These are phyloP conservation scores for Strobilomyces echinocephalus DNA, from an alignment of 768 basidiomycete genomes.

Conservation along the genomic window DNA sequence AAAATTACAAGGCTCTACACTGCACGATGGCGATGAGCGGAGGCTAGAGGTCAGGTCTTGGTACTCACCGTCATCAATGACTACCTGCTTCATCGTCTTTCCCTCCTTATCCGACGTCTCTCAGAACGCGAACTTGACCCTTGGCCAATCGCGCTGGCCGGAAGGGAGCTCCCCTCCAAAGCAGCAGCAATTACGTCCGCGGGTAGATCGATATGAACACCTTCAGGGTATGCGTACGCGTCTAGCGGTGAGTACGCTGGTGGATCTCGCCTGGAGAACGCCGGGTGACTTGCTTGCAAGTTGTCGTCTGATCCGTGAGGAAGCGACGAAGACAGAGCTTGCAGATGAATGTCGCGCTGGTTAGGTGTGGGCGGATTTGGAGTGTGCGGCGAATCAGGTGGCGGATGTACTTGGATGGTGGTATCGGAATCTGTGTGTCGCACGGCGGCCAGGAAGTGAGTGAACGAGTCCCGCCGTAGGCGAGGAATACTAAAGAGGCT, in stretches of 20 bases:
- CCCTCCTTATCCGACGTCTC: constrained; percentile 57
- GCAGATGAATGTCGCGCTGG: constrained; percentile 75
- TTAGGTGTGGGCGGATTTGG: constrained; percentile 86
- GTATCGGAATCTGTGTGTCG: constrained; percentile 64
- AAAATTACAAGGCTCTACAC: constrained; percentile 22
- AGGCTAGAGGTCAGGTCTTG: not conserved
- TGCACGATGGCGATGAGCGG: constrained; percentile 9
- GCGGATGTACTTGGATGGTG: constrained; percentile 66
- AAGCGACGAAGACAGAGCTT: constrained; percentile 39
- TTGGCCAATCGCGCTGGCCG: constrained; percentile 54
- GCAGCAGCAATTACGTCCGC: constrained; percentile 90
- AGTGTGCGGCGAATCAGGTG: constrained; percentile 74
- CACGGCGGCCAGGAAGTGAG: constrained; percentile 55
- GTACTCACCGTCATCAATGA: constrained; percentile 13
- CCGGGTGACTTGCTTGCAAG: constrained; percentile 28
- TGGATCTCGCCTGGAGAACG: constrained; percentile 58
- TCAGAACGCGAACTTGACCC: constrained; percentile 44
- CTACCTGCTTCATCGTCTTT: constrained; percentile 26
- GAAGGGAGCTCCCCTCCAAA: constrained; percentile 67
- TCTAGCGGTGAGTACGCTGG: constrained; percentile 89
- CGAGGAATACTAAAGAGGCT: constrained; percentile 75
- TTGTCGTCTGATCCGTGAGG: constrained; percentile 16
- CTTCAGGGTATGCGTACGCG: constrained; percentile 77
- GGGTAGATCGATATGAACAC: constrained; percentile 89
- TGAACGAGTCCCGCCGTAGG: constrained; percentile 59